Percentiles rank a stretch among this genome's conserved stretches.
Conservation (phyloP, 2,329 filamentous ascomycete genomes). For the Drechslerella coelobrocha region DNA sequence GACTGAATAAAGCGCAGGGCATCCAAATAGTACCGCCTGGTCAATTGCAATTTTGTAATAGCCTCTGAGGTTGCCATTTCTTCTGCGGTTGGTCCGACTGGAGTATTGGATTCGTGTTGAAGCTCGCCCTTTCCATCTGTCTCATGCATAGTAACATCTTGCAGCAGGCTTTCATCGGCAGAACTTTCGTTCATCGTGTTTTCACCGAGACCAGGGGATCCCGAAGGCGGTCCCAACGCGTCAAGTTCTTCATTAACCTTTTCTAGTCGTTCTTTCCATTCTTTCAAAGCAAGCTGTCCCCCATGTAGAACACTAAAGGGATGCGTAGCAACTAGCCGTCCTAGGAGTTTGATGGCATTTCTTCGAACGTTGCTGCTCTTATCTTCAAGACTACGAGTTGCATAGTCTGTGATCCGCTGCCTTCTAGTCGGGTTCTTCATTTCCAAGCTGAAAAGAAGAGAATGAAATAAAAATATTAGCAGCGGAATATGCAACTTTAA, state of each 20-base stretch:
- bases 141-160: conserved; percentile 80
- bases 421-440: conserved; percentile 93
- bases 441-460: conserved; percentile 65
- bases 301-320: conserved; percentile 92
- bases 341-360: conserved; percentile 92
- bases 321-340: conserved; percentile 87
- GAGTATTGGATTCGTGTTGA: conserved; percentile 78
- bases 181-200: conserved; percentile 69
- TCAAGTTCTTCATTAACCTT: conserved; percentile 83
- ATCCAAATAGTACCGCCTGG: conserved; percentile 89
- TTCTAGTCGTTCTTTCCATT: conserved; percentile 83
- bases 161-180: conserved; percentile 78
- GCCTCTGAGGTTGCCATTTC: conserved; percentile 88
- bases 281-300: conserved; percentile 79
- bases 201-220: conserved; percentile 74
- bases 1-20: conserved; percentile 93
- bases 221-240: conserved; percentile 76
- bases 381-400: conserved; percentile 88
- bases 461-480: background rate
- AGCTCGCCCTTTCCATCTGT: conserved; percentile 64
- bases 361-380: conserved; percentile 97
- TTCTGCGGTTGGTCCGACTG: conserved; percentile 72
- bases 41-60: conserved; percentile 84
- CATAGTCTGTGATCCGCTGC: conserved; percentile 84
- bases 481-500: background rate